Conservation (phyloP, 1,139 yeast species). For the Suhomyces bokatorum region DNA sequence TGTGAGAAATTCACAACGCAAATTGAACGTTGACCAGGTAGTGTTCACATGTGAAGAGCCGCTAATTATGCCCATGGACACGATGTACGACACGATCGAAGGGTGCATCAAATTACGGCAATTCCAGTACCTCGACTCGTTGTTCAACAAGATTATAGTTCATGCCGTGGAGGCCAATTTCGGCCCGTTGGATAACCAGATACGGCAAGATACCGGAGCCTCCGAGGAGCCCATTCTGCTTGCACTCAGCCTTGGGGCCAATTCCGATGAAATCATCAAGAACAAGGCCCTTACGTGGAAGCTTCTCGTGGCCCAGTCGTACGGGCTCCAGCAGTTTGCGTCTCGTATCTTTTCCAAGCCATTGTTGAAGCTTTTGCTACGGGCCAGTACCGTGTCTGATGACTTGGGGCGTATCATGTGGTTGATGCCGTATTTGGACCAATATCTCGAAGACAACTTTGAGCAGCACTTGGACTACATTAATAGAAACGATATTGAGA, state of each 20-base stretch:
- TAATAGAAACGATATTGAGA: conserved; percentile 8
- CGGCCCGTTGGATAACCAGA: neutral
- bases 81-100: conserved; percentile 31
- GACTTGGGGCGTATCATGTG: conserved; percentile 43
- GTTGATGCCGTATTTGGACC: conserved; percentile 41
- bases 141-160: conserved; percentile 38
- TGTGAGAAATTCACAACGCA: conserved; percentile 15
- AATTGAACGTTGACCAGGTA: conserved; percentile 15
- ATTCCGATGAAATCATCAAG: conserved; percentile 6
- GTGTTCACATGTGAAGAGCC: conserved; percentile 18
- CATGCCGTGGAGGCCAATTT: conserved; percentile 21
- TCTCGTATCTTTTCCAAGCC: conserved; percentile 26
- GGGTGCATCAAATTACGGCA: conserved; percentile 32
- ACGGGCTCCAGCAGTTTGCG: conserved; percentile 16
- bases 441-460: conserved; percentile 20
- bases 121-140: conserved; percentile 33
- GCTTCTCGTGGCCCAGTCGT: conserved; percentile 18
- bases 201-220: neutral
- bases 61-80: conserved; percentile 14
- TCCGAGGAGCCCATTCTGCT: conserved; percentile 11
- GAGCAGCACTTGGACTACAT: conserved; percentile 11
- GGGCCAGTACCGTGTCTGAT: conserved; percentile 28
- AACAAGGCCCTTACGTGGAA: conserved; percentile 7
- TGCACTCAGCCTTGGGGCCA: conserved; percentile 21
- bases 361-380: conserved; percentile 27